phyloP scores from a whole-genome alignment of 257 asterid genomes.

The Salvia splendens region DNA sequence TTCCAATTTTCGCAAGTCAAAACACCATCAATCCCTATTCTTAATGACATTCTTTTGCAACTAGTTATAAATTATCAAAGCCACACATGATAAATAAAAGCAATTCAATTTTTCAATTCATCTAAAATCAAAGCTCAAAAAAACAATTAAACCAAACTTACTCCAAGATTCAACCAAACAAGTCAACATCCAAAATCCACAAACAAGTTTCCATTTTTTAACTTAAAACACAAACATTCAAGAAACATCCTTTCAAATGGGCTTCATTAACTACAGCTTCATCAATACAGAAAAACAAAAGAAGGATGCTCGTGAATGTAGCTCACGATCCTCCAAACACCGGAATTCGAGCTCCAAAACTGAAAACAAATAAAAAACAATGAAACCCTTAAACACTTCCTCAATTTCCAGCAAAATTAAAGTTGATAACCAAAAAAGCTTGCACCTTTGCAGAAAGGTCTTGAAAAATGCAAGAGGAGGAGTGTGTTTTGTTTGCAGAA shows the following conservation, averaged over 20 bases:
- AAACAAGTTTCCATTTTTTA: neutral
- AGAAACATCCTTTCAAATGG: neutral
- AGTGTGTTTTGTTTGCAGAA: too few relatives aligned
- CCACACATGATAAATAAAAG: too few relatives aligned
- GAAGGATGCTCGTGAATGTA: too few relatives aligned
- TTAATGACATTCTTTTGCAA: too few relatives aligned
- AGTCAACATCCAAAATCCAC: constrained; percentile 4
- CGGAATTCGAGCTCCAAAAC: too few relatives aligned
- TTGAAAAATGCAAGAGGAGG: too few relatives aligned
- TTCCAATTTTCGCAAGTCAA: neutral
- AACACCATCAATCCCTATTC: neutral
- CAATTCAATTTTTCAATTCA: too few relatives aligned
- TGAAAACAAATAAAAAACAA: too few relatives aligned
- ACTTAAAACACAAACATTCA: neutral
- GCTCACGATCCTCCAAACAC: too few relatives aligned
- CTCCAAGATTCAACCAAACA: neutral
- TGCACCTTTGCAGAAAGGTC: too few relatives aligned
- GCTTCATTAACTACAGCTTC: neutral
- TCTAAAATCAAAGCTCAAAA: constrained; percentile 17
- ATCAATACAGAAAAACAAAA: neutral
- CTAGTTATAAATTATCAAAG: neutral
- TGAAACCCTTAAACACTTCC: too few relatives aligned
- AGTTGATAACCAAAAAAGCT: too few relatives aligned
- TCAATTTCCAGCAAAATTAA: neutral
- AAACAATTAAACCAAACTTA: neutral